A percentile compares a stretch with the other conserved stretches of the same genome.
These are phyloP conservation scores for Protoeuglena noctilucae DNA, from an alignment of 139 green algal species.

Conservation along the genomic window DNA sequence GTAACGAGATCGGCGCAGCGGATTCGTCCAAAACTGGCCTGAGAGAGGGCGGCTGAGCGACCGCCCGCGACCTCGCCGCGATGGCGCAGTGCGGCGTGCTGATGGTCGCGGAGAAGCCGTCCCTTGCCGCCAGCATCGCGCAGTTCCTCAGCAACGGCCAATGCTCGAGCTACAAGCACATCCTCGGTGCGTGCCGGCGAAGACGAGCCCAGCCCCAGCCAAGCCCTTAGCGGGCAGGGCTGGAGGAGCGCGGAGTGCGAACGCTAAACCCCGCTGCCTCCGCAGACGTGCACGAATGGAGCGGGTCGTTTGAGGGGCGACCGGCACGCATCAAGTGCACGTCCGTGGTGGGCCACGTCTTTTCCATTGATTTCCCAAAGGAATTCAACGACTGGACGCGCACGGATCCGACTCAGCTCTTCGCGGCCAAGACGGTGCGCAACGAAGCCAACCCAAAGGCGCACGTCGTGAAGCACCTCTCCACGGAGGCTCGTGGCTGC, in stretches of 20 bases:
- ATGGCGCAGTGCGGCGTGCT: slow-evolving; percentile 28
- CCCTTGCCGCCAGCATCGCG: slow-evolving; percentile 50
- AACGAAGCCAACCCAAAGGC: slow-evolving; percentile 75
- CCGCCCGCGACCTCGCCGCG: no score
- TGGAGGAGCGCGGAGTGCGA: background rate
- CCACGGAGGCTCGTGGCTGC: slow-evolving; percentile 36
- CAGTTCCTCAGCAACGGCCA: slow-evolving; percentile 42
- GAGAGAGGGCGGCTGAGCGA: no score
- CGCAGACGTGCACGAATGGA: slow-evolving; percentile 69
- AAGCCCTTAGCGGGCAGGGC: background rate
- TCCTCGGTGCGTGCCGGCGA: no score
- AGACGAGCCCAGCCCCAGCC: no score
- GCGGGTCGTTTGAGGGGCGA: slow-evolving; percentile 37
- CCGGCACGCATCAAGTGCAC: slow-evolving; percentile 51
- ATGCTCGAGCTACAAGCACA: no score
- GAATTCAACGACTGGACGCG: slow-evolving; percentile 66
- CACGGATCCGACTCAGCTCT: slow-evolving; percentile 60
- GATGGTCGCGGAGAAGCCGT: slow-evolving; percentile 80
- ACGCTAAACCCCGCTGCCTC: no score
- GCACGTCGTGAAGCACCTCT: slow-evolving; percentile 57
- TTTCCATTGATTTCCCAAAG: slow-evolving; percentile 66
- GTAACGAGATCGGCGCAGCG: no score
- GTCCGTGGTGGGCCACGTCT: slow-evolving; percentile 30
- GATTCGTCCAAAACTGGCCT: no score
- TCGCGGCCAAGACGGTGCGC: slow-evolving; percentile 59